Percentiles rank a stretch among this genome's conserved stretches.
These are phyloP conservation scores for Fusarium mundagurra DNA, from an alignment of 2,329 filamentous ascomycete species.

Conservation along the genomic window DNA sequence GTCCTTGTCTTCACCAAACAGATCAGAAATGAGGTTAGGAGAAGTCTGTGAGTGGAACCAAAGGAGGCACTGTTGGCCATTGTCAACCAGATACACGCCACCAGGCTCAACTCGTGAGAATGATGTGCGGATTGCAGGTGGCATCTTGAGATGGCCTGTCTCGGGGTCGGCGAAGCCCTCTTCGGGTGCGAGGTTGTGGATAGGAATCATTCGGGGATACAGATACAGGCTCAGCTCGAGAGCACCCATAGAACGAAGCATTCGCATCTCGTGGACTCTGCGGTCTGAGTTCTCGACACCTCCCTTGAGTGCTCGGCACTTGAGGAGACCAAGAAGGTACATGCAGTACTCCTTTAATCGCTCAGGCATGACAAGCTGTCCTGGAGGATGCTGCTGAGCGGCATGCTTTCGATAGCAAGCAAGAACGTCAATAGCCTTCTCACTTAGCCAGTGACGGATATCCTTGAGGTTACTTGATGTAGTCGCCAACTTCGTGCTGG, in stretches of 20 bases:
- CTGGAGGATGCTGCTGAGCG: constrained; percentile 83
- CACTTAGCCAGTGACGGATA: constrained; percentile 81
- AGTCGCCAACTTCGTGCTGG: constrained; percentile 81
- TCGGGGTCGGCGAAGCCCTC: constrained; percentile 92
- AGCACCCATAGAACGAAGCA: constrained; percentile 88
- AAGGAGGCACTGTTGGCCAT: constrained; percentile 88
- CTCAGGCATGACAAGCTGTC: constrained; percentile 94
- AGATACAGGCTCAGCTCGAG: constrained; percentile 90
- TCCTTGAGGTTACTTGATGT: constrained; percentile 82
- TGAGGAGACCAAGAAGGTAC: constrained; percentile 91
- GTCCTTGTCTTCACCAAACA: constrained; percentile 81
- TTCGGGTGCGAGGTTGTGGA: constrained; percentile 87
- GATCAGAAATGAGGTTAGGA: constrained; percentile 87
- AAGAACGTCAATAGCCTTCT: constrained; percentile 92
- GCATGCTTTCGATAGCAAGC: constrained; percentile 94
- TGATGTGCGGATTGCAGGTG: constrained; percentile 80
- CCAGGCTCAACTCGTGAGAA: constrained; percentile 92
- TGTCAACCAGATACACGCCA: constrained; percentile 93
- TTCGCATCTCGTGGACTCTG: constrained; percentile 88
- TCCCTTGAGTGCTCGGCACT: constrained; percentile 92
- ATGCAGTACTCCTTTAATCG: constrained; percentile 96
- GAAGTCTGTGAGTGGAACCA: constrained; percentile 95
- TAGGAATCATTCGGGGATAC: constrained; percentile 90
- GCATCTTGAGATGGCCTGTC: constrained; percentile 87
- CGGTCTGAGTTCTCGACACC: constrained; percentile 91